These are phyloP conservation scores for Neurospora africana DNA, from an alignment of 495 filamentous ascomycete species.

Conservation along the genomic window DNA sequence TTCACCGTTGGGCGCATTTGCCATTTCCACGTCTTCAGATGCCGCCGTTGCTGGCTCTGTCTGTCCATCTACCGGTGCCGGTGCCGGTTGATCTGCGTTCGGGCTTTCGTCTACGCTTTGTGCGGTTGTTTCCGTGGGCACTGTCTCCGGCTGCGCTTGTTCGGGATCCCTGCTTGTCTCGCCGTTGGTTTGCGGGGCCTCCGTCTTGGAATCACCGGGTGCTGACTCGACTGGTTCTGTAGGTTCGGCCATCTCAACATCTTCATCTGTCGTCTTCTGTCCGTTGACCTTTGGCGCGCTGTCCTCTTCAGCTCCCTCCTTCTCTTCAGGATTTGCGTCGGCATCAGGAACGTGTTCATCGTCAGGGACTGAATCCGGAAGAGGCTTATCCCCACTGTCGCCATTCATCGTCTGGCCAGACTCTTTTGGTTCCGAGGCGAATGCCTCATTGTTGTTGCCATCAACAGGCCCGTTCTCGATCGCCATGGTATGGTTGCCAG, in stretches of 20 bases:
- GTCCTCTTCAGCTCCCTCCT: constrained; percentile 3
- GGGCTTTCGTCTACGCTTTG: background rate
- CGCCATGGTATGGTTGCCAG: background rate
- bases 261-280: constrained; percentile 24
- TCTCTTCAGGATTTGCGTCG: background rate
- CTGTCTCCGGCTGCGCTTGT: background rate
- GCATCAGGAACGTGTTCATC: background rate
- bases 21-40: background rate
- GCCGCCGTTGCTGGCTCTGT: background rate
- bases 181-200: background rate
- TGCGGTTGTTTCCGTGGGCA: background rate
- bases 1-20: background rate
- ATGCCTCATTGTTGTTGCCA: background rate
- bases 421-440: background rate
- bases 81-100: background rate
- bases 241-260: constrained; percentile 39
- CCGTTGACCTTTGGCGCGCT: constrained; percentile 6
- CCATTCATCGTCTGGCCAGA: background rate
- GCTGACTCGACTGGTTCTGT: background rate
- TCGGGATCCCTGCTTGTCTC: background rate
- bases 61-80: background rate
- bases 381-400: background rate
- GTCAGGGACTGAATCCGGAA: background rate
- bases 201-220: background rate
- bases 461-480: background rate